Percentiles rank a stretch among this genome's conserved stretches.
phyloP scores from a whole-genome alignment of 192 early-diverging fungal genomes.

The Coemansia sp. region DNA sequence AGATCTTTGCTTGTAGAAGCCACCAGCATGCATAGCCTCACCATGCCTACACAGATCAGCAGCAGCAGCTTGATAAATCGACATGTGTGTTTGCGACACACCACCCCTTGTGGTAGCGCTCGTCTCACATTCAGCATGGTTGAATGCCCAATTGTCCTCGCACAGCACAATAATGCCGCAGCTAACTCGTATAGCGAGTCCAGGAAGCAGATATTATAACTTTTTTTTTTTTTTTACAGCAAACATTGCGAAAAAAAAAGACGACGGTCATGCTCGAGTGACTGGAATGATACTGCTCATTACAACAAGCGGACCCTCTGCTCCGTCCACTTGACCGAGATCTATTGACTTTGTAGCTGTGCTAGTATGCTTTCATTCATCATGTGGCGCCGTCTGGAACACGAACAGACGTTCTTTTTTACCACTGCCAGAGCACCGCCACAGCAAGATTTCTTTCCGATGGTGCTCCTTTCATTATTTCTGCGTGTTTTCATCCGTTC shows the following conservation, averaged over 20 bases:
- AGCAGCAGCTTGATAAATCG: neutral
- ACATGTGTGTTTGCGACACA: neutral
- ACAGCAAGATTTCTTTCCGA: neutral
- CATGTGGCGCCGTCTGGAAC: neutral
- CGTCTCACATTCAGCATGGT: too few species aligned
- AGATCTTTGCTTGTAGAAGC: too few species aligned
- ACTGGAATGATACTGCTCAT: too few species aligned
- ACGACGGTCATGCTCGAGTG: too few species aligned
- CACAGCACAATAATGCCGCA: too few species aligned
- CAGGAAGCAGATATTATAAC: too few species aligned
- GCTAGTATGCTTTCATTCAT: neutral
- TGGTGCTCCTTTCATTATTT: neutral
- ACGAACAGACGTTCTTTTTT: neutral
- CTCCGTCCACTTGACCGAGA: neutral
- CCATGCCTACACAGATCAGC: neutral
- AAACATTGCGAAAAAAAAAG: too few species aligned
- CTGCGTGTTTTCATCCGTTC: neutral
- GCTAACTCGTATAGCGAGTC: too few species aligned
- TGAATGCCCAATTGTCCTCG: too few species aligned
- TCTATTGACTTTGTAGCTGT: neutral
- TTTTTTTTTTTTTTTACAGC: too few species aligned
- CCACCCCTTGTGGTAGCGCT: too few species aligned
- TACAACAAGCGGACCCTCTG: neutral
- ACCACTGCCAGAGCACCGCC: neutral
- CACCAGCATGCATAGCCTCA: neutral